Base-by-base conservation (phyloP, 306 rosid genomes). In the Rosa rugosa region DNA sequence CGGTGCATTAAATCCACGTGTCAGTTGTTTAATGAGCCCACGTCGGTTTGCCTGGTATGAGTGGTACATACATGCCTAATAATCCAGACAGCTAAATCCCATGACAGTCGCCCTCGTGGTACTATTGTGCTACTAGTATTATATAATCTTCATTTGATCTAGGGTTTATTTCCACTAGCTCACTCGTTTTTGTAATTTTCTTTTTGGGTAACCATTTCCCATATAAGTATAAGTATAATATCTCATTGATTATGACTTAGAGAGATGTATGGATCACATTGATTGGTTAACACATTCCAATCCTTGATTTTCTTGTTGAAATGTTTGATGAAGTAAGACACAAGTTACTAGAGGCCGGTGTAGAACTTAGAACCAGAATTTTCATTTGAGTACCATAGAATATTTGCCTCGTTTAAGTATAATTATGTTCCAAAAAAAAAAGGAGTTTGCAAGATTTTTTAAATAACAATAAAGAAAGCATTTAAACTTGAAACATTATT, bases 31-130 rank as follows among this genome's bases (percentile, higher is more conserved):
- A 38, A 17, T 75, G 22, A 42, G 47, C 12, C 72, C 86, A 84
- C 90, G 87, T 72, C 45, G 77, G 38, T 63, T 64, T 84, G 86
- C 81, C 78, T 44, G 71, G 76, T 73, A 34, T 49, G 57, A 51
- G 41, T 0, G 67, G 23, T 69, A 73, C 80, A 75, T 16, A 64
- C 76, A 12, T 49, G 71, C 69, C 80, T 4, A 57, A 84, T 46
- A 25, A 23, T 20, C 42, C 78, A 45, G 83, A 80, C 81, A 78
- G 69, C 66, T 57, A 83, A 59, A 81, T 84, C 86, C 69, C 80
- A 42, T 49, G 68, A 75, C 80, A 42, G 77, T 42, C 80, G 83
- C 81, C 79, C 49, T 63, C 46, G 50, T 59, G 31, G 56, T 27
- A 9, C 34, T 40, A 2, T 20, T 5, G 20, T 60, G 66, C 66